Percentiles rank a stretch among this genome's conserved stretches.
phyloP scores from a whole-genome alignment of 768 basidiomycete genomes.

The Sporobolomyces roseus region DNA sequence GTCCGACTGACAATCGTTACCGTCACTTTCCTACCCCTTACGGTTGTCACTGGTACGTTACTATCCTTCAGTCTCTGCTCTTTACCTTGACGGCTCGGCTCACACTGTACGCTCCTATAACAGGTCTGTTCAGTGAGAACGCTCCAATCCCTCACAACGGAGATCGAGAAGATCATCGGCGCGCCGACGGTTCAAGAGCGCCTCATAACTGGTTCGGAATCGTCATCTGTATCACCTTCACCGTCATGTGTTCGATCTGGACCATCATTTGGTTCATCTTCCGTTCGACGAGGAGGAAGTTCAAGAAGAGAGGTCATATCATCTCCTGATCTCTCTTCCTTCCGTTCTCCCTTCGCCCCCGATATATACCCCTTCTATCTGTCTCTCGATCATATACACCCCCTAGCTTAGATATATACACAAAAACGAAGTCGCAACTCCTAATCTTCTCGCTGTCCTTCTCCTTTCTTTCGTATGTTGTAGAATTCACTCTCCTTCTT shows the following conservation, averaged over 20 bases:
- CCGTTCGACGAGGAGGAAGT: conserved; percentile 14
- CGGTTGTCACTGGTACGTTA: conserved; percentile 52
- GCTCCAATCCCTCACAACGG: conserved; percentile 61
- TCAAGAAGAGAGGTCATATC: conserved; percentile 21
- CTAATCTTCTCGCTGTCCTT: too few relatives aligned
- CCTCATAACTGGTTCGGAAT: conserved; percentile 10
- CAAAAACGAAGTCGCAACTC: too few relatives aligned
- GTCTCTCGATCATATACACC: too few relatives aligned
- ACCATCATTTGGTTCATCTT: conserved; percentile 30
- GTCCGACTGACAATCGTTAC: conserved; percentile 65
- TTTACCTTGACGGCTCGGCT: conserved; percentile 1
- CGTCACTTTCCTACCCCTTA: conserved; percentile 64
- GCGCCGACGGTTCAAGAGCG: conserved; percentile 9
- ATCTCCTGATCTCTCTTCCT: not conserved
- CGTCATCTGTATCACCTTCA: conserved; percentile 17
- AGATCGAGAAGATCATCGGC: conserved; percentile 9
- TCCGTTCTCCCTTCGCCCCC: not conserved
- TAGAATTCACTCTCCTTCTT: too few relatives aligned
- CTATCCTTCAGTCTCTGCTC: conserved; percentile 7
- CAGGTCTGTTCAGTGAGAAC: conserved; percentile 70
- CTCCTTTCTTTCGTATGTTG: too few relatives aligned
- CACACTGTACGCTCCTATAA: too few relatives aligned
- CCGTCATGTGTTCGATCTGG: conserved; percentile 23
- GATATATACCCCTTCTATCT: not conserved
- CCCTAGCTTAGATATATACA: too few relatives aligned